phyloP scores from a whole-genome alignment of 805 yeast genomes.

The Kuraishia cidri region DNA sequence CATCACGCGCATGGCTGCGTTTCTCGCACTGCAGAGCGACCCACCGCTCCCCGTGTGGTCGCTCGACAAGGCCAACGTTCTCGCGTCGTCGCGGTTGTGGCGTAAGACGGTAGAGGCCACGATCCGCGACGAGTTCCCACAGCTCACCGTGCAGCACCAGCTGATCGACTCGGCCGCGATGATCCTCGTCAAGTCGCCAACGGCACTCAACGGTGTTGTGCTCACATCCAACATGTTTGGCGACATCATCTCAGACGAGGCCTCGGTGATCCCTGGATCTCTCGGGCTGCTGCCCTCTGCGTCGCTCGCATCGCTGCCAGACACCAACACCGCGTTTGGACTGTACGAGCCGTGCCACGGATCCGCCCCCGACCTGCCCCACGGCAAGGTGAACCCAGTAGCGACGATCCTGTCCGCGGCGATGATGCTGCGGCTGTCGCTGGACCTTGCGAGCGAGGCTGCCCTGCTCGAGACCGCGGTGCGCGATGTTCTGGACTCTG shows the following conservation, averaged over 20 bases:
- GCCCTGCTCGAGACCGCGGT: slow-evolving; percentile 86
- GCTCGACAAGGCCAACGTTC: slow-evolving; percentile 93
- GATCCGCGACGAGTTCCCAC: slow-evolving; percentile 84
- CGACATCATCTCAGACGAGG: slow-evolving; percentile 96
- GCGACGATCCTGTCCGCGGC: slow-evolving; percentile 96
- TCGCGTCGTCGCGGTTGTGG: slow-evolving; percentile 96
- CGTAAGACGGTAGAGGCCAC: slow-evolving; percentile 86
- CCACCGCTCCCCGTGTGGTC: slow-evolving; percentile 97
- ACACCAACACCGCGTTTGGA: slow-evolving; percentile 89
- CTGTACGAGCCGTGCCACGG: slow-evolving; percentile 98
- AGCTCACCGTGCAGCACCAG: slow-evolving; percentile 81
- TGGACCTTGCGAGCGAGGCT: slow-evolving; percentile 79
- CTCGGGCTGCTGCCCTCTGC: slow-evolving; percentile 94
- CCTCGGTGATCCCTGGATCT: slow-evolving; percentile 96
- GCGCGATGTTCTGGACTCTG: slow-evolving; percentile 66
- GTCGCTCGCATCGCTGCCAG: slow-evolving; percentile 94
- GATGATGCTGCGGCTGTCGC: slow-evolving; percentile 91
- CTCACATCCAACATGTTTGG: slow-evolving; percentile 97
- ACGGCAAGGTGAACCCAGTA: slow-evolving; percentile 86
- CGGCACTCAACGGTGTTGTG: slow-evolving; percentile 84
- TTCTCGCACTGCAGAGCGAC: slow-evolving; percentile 82
- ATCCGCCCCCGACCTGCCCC: slow-evolving; percentile 89
- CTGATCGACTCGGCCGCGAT: slow-evolving; percentile 98
- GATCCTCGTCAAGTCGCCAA: slow-evolving; percentile 90
- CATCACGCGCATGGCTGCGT: slow-evolving; percentile 97